phyloP scores from a whole-genome alignment of 2,329 filamentous ascomycete species.

The Septoria linicola region DNA sequence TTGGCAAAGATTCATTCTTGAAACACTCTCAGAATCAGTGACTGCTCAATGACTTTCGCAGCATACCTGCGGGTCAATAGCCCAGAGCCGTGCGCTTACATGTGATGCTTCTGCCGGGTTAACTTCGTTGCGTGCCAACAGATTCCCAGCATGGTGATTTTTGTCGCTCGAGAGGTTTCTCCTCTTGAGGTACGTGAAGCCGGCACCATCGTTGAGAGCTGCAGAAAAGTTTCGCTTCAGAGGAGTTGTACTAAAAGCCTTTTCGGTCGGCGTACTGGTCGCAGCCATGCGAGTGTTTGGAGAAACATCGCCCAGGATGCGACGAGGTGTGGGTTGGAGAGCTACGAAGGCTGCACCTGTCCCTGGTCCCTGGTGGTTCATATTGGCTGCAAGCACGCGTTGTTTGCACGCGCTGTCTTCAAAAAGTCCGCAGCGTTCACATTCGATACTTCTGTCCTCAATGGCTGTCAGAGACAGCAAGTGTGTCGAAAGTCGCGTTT shows the following conservation, averaged over 20 bases:
- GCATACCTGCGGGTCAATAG: constrained; percentile 8
- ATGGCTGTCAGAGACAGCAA: no score
- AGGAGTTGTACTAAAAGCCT: constrained; percentile 31
- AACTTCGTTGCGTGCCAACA: not conserved
- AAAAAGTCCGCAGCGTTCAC: no score
- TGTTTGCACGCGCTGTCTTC: no score
- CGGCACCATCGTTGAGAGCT: constrained; percentile 32
- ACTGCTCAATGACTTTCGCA: not conserved
- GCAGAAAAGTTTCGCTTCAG: constrained; percentile 38
- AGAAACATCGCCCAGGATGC: constrained; percentile 36
- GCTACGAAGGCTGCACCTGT: constrained; percentile 5
- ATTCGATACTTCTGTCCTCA: no score
- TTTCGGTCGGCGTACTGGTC: constrained; percentile 20
- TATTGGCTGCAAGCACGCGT: constrained; percentile 4
- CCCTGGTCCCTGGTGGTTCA: constrained; percentile 8
- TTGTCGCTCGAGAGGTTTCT: constrained; percentile 27
- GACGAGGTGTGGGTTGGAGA: constrained; percentile 18
- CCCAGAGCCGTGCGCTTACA: not conserved
- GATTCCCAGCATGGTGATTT: not conserved
- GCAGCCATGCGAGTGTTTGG: constrained; percentile 31
- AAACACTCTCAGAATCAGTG: not conserved
- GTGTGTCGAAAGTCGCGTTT: no score
- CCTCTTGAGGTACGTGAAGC: constrained; percentile 39
- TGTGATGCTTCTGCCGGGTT: not conserved
- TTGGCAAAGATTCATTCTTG: not conserved